phyloP scores from a whole-genome alignment of 2,329 filamentous ascomycete species.

The Colletotrichum phormii region DNA sequence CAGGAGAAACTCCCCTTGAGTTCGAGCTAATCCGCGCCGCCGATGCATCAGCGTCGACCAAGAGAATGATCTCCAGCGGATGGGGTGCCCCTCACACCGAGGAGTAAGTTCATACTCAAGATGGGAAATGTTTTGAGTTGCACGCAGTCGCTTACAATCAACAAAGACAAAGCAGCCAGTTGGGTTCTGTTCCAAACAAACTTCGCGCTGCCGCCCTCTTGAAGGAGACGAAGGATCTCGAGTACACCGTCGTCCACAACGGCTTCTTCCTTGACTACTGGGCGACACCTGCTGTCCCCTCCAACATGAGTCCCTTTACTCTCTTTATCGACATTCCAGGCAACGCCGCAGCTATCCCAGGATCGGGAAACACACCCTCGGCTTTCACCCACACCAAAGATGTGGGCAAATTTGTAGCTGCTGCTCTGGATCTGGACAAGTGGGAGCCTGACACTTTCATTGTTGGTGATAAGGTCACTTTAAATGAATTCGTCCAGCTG shows the following conservation, averaged over 20 bases:
- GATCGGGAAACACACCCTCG: slow-evolving; percentile 56
- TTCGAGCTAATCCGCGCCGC: slow-evolving; percentile 58
- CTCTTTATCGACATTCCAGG: slow-evolving; percentile 57
- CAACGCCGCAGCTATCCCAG: slow-evolving; percentile 60
- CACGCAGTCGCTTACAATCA: not conserved
- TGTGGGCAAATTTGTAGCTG: slow-evolving; percentile 58
- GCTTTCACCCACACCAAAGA: slow-evolving; percentile 62
- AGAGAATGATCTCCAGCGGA: slow-evolving; percentile 55
- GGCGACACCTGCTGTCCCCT: slow-evolving; percentile 50
- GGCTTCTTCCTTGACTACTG: slow-evolving; percentile 61
- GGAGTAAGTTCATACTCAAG: slow-evolving; percentile 40
- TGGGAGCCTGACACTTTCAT: slow-evolving; percentile 55
- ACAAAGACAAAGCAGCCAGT: slow-evolving; percentile 5
- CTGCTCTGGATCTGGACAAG: slow-evolving; percentile 51
- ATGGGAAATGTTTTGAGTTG: not conserved
- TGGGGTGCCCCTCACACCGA: slow-evolving; percentile 51
- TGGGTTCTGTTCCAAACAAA: slow-evolving; percentile 25
- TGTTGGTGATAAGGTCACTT: slow-evolving; percentile 55
- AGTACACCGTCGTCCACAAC: slow-evolving; percentile 52
- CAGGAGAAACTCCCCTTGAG: slow-evolving; percentile 45
- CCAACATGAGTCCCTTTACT: slow-evolving; percentile 51
- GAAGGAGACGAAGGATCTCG: slow-evolving; percentile 44
- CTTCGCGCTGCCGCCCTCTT: slow-evolving; percentile 40
- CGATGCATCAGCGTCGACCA: slow-evolving; percentile 49
- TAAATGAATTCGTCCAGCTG: slow-evolving; percentile 56